A percentile compares a stretch with the other conserved stretches of the same genome.
Conservation (phyloP, 106 monocot species). For the Xerophyta viscosa region DNA sequence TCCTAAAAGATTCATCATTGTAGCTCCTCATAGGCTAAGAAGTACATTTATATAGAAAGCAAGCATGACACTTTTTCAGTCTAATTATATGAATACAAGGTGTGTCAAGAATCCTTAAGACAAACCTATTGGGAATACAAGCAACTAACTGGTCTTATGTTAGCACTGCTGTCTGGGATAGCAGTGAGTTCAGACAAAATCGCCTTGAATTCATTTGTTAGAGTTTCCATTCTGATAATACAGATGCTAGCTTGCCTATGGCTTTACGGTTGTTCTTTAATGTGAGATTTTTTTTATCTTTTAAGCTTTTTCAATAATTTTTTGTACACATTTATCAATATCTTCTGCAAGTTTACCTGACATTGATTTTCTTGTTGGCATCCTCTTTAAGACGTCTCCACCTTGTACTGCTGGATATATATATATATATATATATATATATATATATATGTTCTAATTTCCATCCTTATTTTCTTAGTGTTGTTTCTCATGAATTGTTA, state of each 20-base stretch:
- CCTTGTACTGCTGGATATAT: constrained; percentile 36
- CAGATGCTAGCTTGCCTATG: constrained; percentile 32
- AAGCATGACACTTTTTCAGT: too few relatives aligned
- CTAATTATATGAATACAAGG: too few relatives aligned
- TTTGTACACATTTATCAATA: constrained; percentile 32
- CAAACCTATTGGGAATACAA: constrained; percentile 7
- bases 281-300: constrained; percentile 32
- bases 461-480: too few relatives aligned
- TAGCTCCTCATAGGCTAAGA: too few relatives aligned
- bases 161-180: background rate
- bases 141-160: constrained; percentile 16
- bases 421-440: too few relatives aligned
- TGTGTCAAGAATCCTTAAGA: too few relatives aligned
- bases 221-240: constrained; percentile 36
- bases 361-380: constrained; percentile 47
- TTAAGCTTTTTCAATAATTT: constrained; percentile 32
- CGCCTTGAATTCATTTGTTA: constrained; percentile 36
- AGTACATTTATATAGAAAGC: too few relatives aligned
- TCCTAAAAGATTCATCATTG: too few relatives aligned
- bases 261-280: constrained; percentile 32
- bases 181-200: constrained; percentile 29
- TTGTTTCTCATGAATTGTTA: too few relatives aligned
- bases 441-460: too few relatives aligned
- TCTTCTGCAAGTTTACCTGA: constrained; percentile 48
- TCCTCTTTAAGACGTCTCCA: constrained; percentile 30